Base-by-base conservation (phyloP, 2,329 filamentous ascomycete genomes). In the Aspergillus sojae region DNA sequence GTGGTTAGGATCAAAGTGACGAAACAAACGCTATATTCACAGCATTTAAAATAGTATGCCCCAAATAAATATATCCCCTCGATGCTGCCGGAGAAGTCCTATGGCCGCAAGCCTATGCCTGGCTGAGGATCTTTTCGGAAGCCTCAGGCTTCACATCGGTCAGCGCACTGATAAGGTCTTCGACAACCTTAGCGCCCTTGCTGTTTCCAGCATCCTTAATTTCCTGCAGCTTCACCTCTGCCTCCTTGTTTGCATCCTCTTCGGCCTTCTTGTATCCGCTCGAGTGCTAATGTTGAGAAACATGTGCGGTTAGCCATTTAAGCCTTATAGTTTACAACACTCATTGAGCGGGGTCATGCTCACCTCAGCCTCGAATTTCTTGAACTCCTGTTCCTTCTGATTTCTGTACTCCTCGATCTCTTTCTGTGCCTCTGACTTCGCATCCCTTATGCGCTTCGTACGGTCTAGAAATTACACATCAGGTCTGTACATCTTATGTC, bases 361-460 rank as follows among this genome's bases (percentile, higher is more conserved):
- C 75, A 90, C 88, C 86, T 92, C 86, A 67, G 92, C 86, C 84
- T 98, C 93, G 74, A 96, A 98, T 77, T 91, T 90, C 85, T 95
- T 94, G 84, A 93, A 98, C 80, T 98, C 94, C 41, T 91, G 87
- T 75, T 99, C 95, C 84, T 97, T 99, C 73, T 90, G 82, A 74
- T 89, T 87, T 78, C 89, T 89, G 85, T 99, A 98, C 62, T 93
- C 91, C 70, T 97, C 92, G 75, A 99, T 97, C 80, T 99, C 94
- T 82, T 96, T 96, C 83, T 97, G 96, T 67, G 95, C 95, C 81
- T 99, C 95, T 76, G 92, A 89, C 77, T 94, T 92, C 68, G 95
- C 95, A 83, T 98, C 95, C 82, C 93, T 96, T 82, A 99, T 93
- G 77, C 93, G 90, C 86, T 97, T 97, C 67, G 95, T 97, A 77